A percentile compares a stretch with the other conserved stretches of the same genome.
phyloP scores from a whole-genome alignment of 2,329 filamentous ascomycete genomes.

The Talaromyces sp. region DNA sequence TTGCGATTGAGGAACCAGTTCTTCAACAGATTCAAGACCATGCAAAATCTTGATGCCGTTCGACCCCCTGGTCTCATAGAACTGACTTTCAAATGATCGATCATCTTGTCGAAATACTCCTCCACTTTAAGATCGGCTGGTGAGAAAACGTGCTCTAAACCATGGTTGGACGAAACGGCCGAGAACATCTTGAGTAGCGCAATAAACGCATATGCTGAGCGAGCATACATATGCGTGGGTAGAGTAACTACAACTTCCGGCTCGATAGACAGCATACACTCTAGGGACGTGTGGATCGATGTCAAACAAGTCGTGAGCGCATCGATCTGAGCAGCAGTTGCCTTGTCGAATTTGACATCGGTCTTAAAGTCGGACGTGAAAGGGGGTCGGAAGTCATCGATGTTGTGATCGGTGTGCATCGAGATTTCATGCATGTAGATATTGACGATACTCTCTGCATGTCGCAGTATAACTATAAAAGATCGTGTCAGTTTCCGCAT shows the following conservation, averaged over 20 bases:
- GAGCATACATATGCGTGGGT: slow-evolving; percentile 66
- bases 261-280: slow-evolving; percentile 60
- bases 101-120: slow-evolving; percentile 63
- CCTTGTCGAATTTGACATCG: slow-evolving; percentile 24
- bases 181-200: slow-evolving; percentile 71
- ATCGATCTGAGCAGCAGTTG: slow-evolving; percentile 58
- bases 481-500: neutral
- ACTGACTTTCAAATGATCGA: slow-evolving; percentile 61
- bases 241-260: slow-evolving; percentile 56
- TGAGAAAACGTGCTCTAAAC: slow-evolving; percentile 65
- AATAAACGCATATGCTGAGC: slow-evolving; percentile 66
- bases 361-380: slow-evolving; percentile 36
- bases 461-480: slow-evolving; percentile 52
- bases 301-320: slow-evolving; percentile 62
- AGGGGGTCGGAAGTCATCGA: slow-evolving; percentile 47
- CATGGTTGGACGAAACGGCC: slow-evolving; percentile 57
- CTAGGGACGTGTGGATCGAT: slow-evolving; percentile 62
- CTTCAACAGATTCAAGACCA: slow-evolving; percentile 65
- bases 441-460: slow-evolving; percentile 61
- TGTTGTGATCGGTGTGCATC: slow-evolving; percentile 59
- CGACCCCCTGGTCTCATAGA: slow-evolving; percentile 60
- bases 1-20: slow-evolving; percentile 59
- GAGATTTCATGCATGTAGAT: slow-evolving; percentile 73
- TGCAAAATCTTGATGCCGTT: slow-evolving; percentile 63
- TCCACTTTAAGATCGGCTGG: slow-evolving; percentile 61